Evolutionary conservation across 2,329 filamentous ascomycete genomes (phyloP).

Genomic region (Fonsecaea monophora): DNA sequence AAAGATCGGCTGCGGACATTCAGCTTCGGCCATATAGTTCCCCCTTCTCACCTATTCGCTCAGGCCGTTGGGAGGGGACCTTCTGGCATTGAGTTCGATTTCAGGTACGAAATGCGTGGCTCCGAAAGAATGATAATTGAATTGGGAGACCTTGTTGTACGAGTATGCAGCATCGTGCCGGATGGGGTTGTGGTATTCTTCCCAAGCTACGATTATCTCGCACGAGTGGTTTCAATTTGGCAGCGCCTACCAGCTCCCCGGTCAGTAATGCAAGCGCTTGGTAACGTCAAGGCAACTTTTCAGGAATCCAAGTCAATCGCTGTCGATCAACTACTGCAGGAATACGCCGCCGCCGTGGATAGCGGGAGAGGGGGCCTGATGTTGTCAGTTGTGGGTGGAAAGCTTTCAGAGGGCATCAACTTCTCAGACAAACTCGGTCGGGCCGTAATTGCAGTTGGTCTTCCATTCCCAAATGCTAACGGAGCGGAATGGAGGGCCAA

Average conservation of each 20-base stretch:
- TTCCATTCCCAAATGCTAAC: slow-evolving; percentile 90
- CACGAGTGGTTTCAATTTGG: slow-evolving; percentile 73
- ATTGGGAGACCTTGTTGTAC: slow-evolving; percentile 75
- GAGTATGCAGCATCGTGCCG: slow-evolving; percentile 74
- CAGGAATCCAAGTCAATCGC: slow-evolving; percentile 55
- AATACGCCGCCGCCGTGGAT: slow-evolving; percentile 74
- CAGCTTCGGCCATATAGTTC: slow-evolving; percentile 95
- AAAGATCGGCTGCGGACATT: slow-evolving; percentile 73
- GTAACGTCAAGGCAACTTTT: slow-evolving; percentile 67
- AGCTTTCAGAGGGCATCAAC: slow-evolving; percentile 97
- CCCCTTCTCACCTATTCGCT: slow-evolving; percentile 78
- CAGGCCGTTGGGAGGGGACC: slow-evolving; percentile 67
- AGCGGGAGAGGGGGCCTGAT: slow-evolving; percentile 74
- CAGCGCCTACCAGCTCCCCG: slow-evolving; percentile 47
- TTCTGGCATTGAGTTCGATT: slow-evolving; percentile 71
- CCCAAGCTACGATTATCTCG: slow-evolving; percentile 89
- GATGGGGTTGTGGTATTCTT: slow-evolving; percentile 96
- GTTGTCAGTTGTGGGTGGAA: slow-evolving; percentile 89
- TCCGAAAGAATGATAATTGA: slow-evolving; percentile 73
- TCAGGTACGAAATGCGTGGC: slow-evolving; percentile 80
- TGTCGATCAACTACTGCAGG: slow-evolving; percentile 72
- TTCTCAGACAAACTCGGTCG: slow-evolving; percentile 90
- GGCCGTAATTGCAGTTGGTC: slow-evolving; percentile 86
- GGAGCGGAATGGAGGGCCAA: slow-evolving; percentile 93
- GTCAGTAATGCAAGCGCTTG: slow-evolving; percentile 29